A percentile compares a stretch with the other conserved stretches of the same genome.
phyloP scores from a whole-genome alignment of 1,139 yeast species.

The Komagataea norvegica region DNA sequence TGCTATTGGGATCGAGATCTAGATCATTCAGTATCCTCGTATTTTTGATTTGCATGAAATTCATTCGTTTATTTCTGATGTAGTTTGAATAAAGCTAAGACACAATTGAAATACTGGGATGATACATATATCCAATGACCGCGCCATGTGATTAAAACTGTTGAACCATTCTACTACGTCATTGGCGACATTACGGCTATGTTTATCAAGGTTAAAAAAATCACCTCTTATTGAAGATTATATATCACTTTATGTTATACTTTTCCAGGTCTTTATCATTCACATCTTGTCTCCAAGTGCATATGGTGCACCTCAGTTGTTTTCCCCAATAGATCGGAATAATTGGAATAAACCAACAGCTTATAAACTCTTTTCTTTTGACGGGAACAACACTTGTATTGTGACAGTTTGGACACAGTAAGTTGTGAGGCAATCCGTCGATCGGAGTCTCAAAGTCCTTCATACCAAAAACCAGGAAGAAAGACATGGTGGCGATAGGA shows the following conservation, averaged over 20 bases:
- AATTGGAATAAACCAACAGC: constrained; percentile 43
- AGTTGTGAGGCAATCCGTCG: constrained; percentile 22
- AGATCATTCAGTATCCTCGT: too few species aligned
- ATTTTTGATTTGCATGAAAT: too few species aligned
- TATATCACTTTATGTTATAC: constrained; percentile 23
- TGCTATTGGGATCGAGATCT: too few species aligned
- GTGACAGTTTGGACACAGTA: constrained; percentile 39
- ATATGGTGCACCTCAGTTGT: constrained; percentile 39
- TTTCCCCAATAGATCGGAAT: constrained; percentile 45
- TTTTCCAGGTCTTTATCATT: constrained; percentile 33
- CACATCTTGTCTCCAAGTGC: constrained; percentile 43
- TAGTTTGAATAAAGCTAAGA: too few species aligned
- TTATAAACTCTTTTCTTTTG: constrained; percentile 41
- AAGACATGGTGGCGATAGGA: constrained; percentile 10
- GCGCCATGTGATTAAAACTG: too few species aligned
- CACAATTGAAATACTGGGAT: too few species aligned
- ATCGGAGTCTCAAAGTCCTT: constrained; percentile 26
- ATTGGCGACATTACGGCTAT: too few species aligned
- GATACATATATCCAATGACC: too few species aligned
- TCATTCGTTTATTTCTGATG: too few species aligned
- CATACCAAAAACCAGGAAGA: constrained; percentile 30
- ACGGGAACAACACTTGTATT: constrained; percentile 38
- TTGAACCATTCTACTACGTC: too few species aligned
- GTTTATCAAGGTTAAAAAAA: too few species aligned
- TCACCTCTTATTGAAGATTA: too few species aligned